Evolutionary conservation across 495 filamentous ascomycete genomes (phyloP).

Genomic region (Parathielavia appendiculata): DNA sequence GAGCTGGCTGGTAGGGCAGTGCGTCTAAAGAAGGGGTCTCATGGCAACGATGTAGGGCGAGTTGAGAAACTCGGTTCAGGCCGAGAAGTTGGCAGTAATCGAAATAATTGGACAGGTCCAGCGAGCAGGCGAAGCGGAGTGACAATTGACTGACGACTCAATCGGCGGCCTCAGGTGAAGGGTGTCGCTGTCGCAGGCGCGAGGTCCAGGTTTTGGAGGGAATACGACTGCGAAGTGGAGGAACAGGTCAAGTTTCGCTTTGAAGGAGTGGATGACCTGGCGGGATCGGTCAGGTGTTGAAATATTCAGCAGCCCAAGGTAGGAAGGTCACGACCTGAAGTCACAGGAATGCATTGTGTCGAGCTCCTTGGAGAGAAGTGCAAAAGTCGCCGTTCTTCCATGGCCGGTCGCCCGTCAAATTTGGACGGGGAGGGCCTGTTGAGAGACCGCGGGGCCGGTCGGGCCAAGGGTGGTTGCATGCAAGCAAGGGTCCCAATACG

Average conservation of each 20-base stretch:
- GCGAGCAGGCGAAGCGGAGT: not conserved
- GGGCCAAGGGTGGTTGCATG: conserved; percentile 1
- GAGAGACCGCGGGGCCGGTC: conserved; percentile 1
- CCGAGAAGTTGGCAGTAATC: not conserved
- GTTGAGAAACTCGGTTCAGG: not conserved
- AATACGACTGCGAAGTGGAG: not conserved
- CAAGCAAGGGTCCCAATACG: conserved; percentile 2
- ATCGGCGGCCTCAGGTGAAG: conserved; percentile 2
- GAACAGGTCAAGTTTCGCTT: not conserved
- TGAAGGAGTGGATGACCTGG: not conserved
- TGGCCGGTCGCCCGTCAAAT: conserved; percentile 5
- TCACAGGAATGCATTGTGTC: conserved; percentile 10
- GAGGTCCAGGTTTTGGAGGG: not conserved
- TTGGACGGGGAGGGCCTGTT: conserved; percentile 5
- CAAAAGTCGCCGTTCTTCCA: not conserved
- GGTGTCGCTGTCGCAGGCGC: not conserved
- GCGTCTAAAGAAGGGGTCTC: not conserved
- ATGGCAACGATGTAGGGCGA: not conserved
- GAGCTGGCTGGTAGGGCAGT: not conserved
- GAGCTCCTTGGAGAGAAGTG: not conserved
- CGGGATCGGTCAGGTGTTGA: conserved; percentile 2
- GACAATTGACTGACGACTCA: not conserved
- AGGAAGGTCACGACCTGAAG: not conserved
- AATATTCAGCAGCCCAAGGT: not conserved
- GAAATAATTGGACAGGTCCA: not conserved